Conservation (phyloP, 129 eudicot genomes). For the Deinandra increscens region DNA sequence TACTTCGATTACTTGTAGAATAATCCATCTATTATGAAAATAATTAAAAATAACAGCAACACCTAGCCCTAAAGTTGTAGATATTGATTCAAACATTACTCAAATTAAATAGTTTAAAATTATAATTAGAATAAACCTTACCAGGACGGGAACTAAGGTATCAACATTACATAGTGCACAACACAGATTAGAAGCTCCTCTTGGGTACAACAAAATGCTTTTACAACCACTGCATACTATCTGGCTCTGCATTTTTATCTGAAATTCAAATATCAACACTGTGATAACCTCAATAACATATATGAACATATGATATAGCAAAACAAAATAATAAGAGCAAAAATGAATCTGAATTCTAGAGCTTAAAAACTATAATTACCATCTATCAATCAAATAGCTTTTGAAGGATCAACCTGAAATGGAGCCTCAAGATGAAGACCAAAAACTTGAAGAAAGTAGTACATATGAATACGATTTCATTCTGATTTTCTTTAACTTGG, state of each 20-base stretch:
- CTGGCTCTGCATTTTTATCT: conserved; percentile 72
- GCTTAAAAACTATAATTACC: too few species aligned
- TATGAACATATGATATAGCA: too few species aligned
- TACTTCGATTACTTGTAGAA: background rate
- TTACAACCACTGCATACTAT: conserved; percentile 84
- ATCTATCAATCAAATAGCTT: too few species aligned
- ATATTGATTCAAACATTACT: background rate
- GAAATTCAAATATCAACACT: conserved; percentile 12
- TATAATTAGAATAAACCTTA: conserved; percentile 1
- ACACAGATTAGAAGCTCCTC: conserved; percentile 83
- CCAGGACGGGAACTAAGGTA: conserved; percentile 73
- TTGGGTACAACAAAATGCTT: conserved; percentile 70
- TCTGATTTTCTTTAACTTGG: conserved; percentile 72
- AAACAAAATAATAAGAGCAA: too few species aligned
- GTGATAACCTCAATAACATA: too few species aligned
- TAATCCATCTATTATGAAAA: background rate
- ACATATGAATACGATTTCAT: conserved; percentile 75
- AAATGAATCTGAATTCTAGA: too few species aligned
- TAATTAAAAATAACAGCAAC: background rate
- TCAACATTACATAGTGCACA: conserved; percentile 72
- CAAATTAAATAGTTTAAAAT: background rate
- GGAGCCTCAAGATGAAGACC: too few species aligned
- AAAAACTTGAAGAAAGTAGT: conserved; percentile 19
- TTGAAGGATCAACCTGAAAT: too few species aligned
- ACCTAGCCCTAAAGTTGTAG: background rate